These are phyloP conservation scores for Neurospora africana DNA, from an alignment of 495 filamentous ascomycete genomes.

Conservation along the genomic window DNA sequence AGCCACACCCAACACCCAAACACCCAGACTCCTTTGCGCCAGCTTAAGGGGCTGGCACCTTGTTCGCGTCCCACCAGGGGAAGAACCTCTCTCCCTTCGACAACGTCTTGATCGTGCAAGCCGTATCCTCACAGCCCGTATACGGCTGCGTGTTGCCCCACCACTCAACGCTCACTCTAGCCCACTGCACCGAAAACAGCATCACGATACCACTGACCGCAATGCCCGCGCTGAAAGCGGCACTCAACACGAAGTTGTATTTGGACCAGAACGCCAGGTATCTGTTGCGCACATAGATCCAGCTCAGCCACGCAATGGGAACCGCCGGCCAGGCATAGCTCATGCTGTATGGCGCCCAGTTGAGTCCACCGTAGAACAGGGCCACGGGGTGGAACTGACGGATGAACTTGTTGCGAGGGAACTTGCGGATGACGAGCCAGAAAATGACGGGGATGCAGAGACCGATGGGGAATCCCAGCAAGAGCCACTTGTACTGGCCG, in stretches of 20 bases:
- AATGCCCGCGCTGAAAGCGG: slow-evolving; percentile 27
- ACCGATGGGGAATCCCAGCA: slow-evolving; percentile 31
- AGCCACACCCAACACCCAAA: neutral
- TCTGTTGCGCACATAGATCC: slow-evolving; percentile 27
- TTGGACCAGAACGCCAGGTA: slow-evolving; percentile 32
- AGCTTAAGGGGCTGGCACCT: neutral
- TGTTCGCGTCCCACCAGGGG: neutral
- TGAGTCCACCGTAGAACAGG: slow-evolving; percentile 24
- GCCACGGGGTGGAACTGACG: slow-evolving; percentile 31
- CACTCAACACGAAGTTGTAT: slow-evolving; percentile 35
- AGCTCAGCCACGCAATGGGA: slow-evolving; percentile 26
- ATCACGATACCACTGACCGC: slow-evolving; percentile 31
- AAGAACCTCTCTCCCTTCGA: slow-evolving; percentile 14
- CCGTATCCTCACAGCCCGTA: slow-evolving; percentile 22
- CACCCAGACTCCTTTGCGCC: neutral
- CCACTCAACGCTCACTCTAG: slow-evolving; percentile 27
- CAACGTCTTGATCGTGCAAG: slow-evolving; percentile 17
- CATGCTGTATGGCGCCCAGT: slow-evolving; percentile 30
- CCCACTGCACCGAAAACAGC: slow-evolving; percentile 30
- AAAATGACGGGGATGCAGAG: slow-evolving; percentile 21
- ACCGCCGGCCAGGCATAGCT: slow-evolving; percentile 30
- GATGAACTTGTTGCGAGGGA: slow-evolving; percentile 21
- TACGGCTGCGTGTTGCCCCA: slow-evolving; percentile 27
- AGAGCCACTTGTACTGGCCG: slow-evolving; percentile 27
- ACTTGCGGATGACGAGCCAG: slow-evolving; percentile 20